phyloP scores from a whole-genome alignment of 2,329 filamentous ascomycete genomes.

The Diplodia intermedia region DNA sequence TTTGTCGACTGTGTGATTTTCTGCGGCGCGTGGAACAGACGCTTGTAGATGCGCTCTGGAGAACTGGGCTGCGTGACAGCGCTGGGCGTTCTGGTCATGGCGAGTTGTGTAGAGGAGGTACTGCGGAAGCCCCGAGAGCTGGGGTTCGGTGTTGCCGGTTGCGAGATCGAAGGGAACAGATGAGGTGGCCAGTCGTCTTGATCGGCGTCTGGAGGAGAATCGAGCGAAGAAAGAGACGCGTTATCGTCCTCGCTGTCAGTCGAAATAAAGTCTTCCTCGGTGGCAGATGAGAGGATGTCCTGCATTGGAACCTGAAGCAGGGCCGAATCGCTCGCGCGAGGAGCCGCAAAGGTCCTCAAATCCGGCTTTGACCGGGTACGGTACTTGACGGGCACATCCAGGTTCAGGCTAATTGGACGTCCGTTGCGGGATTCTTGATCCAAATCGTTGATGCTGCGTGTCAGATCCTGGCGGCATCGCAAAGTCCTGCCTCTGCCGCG shows the following conservation, averaged over 20 bases:
- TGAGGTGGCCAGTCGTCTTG: slow-evolving; percentile 33
- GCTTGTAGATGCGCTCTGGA: slow-evolving; percentile 52
- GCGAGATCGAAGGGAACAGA: slow-evolving; percentile 40
- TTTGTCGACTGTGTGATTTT: slow-evolving; percentile 10
- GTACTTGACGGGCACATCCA: slow-evolving; percentile 14
- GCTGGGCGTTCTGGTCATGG: slow-evolving; percentile 31
- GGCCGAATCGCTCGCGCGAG: slow-evolving; percentile 25
- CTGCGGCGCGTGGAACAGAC: slow-evolving; percentile 48
- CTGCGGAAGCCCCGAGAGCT: slow-evolving; percentile 34
- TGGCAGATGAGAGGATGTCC: slow-evolving; percentile 32
- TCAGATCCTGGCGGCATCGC: slow-evolving; percentile 11
- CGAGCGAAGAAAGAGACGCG: slow-evolving; percentile 30
- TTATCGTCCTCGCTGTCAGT: slow-evolving; percentile 33
- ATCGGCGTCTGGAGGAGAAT: slow-evolving; percentile 39
- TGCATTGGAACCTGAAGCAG: slow-evolving; percentile 23
- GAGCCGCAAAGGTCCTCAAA: background rate
- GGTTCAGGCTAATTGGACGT: slow-evolving; percentile 18
- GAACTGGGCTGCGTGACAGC: slow-evolving; percentile 43
- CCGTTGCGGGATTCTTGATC: slow-evolving; percentile 8
- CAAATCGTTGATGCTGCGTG: slow-evolving; percentile 26
- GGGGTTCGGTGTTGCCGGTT: slow-evolving; percentile 40
- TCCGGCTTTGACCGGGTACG: background rate
- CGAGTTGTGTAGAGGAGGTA: slow-evolving; percentile 34
- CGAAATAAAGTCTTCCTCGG: slow-evolving; percentile 28
- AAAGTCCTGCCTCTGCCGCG: slow-evolving; percentile 22